A percentile compares a stretch with the other conserved stretches of the same genome.
phyloP scores from a whole-genome alignment of 23 red algal species.

The Gracilaria domingensis region DNA sequence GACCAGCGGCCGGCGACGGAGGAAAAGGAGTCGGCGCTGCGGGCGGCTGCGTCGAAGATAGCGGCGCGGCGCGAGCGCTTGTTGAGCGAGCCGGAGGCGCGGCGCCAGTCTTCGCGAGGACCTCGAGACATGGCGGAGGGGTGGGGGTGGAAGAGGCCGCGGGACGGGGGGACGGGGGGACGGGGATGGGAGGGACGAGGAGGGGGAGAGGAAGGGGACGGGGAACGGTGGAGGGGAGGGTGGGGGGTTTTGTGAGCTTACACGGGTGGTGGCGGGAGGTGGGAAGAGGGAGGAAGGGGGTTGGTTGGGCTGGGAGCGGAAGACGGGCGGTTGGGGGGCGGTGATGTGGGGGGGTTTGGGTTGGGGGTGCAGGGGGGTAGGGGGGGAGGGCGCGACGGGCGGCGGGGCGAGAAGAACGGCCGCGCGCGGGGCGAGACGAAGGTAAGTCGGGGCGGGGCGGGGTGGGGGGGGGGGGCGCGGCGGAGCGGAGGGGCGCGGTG shows the following conservation, averaged over 20 bases:
- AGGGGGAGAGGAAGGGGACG: background rate
- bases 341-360: background rate
- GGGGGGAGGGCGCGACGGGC: background rate
- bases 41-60: constrained; percentile 72
- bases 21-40: constrained; percentile 65
- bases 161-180: background rate
- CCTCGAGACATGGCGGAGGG: constrained; percentile 26
- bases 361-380: background rate
- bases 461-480: background rate
- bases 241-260: constrained; percentile 24
- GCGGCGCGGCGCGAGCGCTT: constrained; percentile 62
- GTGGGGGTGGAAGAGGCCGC: background rate
- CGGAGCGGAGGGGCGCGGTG: background rate
- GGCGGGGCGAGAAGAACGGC: background rate
- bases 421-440: constrained; percentile 1
- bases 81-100: constrained; percentile 69
- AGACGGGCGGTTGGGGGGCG: background rate
- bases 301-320: background rate
- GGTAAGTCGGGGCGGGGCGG: background rate
- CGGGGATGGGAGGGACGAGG: too few relatives aligned
- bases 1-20: constrained; percentile 70
- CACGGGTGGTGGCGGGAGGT: too few relatives aligned
- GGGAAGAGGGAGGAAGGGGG: background rate
- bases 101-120: constrained; percentile 67
- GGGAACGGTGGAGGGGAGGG: background rate